A percentile compares a stretch with the other conserved stretches of the same genome.
These are phyloP conservation scores for Magnusiomyces suaveolens DNA, from an alignment of 1,139 yeast species.

Conservation along the genomic window DNA sequence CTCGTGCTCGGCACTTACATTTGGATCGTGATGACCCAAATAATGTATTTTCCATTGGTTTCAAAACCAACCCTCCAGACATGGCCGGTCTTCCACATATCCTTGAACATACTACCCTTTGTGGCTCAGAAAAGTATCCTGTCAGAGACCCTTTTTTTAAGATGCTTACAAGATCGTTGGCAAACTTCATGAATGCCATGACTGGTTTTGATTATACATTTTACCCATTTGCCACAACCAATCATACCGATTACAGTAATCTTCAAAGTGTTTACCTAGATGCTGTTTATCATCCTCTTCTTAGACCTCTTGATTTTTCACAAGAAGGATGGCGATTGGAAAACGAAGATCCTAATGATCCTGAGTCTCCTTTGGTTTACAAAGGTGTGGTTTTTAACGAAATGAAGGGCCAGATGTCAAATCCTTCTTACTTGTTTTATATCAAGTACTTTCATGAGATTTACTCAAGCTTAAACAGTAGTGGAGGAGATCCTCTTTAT, in stretches of 20 bases:
- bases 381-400: constrained; percentile 97
- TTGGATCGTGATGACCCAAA: constrained; percentile 63
- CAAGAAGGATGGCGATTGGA: constrained; percentile 99
- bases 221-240: constrained; percentile 94
- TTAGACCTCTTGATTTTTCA: constrained; percentile 69
- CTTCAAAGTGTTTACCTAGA: constrained; percentile 83
- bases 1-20: constrained; percentile 79
- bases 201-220: constrained; percentile 94
- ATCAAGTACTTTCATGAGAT: constrained; percentile 76
- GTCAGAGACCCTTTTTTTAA: constrained; percentile 96
- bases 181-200: constrained; percentile 98
- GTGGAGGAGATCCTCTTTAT: constrained; percentile 87
- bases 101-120: constrained; percentile 85
- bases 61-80: constrained; percentile 91
- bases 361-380: constrained; percentile 51
- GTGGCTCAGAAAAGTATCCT: constrained; percentile 86
- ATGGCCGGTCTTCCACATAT: constrained; percentile 93
- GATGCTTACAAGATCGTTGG: constrained; percentile 79
- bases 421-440: constrained; percentile 76
- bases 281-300: constrained; percentile 73
- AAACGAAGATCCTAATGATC: constrained; percentile 49
- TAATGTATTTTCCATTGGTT: constrained; percentile 81
- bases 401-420: constrained; percentile 96
- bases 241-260: constrained; percentile 67
- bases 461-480: constrained; percentile 73